Percentiles rank a stretch among this genome's conserved stretches.
phyloP scores from a whole-genome alignment of 2,329 filamentous ascomycete genomes.

The Colletotrichum sidae region DNA sequence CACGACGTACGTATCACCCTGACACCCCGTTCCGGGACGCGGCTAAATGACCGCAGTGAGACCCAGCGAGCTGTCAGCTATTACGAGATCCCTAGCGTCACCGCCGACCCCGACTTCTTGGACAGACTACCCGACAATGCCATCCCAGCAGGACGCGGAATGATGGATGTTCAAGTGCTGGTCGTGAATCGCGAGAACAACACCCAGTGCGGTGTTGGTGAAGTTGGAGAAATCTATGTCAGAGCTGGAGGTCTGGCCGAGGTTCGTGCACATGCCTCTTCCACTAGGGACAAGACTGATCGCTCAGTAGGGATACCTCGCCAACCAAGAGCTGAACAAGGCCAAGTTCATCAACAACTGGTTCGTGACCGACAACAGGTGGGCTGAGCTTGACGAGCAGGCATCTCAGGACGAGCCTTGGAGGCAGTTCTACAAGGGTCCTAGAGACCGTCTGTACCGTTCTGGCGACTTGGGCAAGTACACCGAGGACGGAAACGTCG shows the following conservation, averaged over 20 bases:
- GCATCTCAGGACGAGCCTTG: constrained; percentile 70
- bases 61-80: constrained; percentile 74
- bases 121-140: constrained; percentile 67
- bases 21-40: constrained; percentile 45
- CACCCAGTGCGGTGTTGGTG: constrained; percentile 81
- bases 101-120: constrained; percentile 66
- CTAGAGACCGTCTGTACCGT: constrained; percentile 86
- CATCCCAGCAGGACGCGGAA: constrained; percentile 86
- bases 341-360: constrained; percentile 87
- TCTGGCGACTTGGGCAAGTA: constrained; percentile 89
- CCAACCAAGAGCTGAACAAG: constrained; percentile 57
- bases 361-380: constrained; percentile 61
- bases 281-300: no score
- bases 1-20: constrained; percentile 77
- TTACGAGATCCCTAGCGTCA: constrained; percentile 78
- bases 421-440: constrained; percentile 82
- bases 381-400: neutral
- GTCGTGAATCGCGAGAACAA: constrained; percentile 79
- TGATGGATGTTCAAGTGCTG: constrained; percentile 88
- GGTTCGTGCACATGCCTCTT: no score
- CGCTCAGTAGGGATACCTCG: constrained; percentile 46
- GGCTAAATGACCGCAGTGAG: constrained; percentile 39
- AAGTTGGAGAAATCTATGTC: constrained; percentile 87
- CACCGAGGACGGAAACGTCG: constrained; percentile 76
- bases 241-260: constrained; percentile 87